Conservation (phyloP, 352 stramenopile genomes). For the Pythium aphanidermatum region DNA sequence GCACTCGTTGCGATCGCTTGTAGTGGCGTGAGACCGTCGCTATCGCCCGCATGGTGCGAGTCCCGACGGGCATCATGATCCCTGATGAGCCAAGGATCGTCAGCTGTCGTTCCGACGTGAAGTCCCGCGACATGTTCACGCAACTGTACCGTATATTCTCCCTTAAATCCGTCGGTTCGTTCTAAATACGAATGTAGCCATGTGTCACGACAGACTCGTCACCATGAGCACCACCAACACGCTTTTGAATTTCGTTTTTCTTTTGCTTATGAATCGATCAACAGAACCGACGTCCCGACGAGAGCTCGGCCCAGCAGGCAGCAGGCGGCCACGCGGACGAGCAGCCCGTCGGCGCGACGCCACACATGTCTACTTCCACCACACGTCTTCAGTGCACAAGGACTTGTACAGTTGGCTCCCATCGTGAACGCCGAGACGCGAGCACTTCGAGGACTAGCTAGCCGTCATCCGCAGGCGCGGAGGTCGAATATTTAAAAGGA, state of each 20-base stretch:
- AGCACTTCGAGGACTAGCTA: not conserved
- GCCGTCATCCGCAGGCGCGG: not conserved
- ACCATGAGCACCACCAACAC: too few species aligned
- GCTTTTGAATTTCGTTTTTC: constrained; percentile 1
- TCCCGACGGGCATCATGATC: too few species aligned
- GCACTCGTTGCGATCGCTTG: too few species aligned
- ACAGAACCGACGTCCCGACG: constrained; percentile 1
- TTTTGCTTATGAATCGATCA: constrained; percentile 2
- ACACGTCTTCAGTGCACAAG: constrained; percentile 18
- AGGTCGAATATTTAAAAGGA: constrained; percentile 75
- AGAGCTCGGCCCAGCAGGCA: not conserved
- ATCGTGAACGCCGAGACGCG: not conserved
- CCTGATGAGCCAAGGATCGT: too few species aligned
- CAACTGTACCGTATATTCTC: too few species aligned
- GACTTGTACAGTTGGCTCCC: constrained; percentile 14
- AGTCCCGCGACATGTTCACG: too few species aligned
- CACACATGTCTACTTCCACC: constrained; percentile 21
- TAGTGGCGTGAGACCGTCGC: too few species aligned
- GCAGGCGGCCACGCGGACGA: not conserved
- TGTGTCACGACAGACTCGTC: too few species aligned
- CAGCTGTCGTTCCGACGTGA: too few species aligned
- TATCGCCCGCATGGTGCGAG: too few species aligned
- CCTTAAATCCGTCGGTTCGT: too few species aligned
- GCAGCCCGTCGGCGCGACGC: not conserved
- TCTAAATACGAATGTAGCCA: constrained; percentile 7